These are phyloP conservation scores for Hypoxylon crocopeplum DNA, from an alignment of 495 filamentous ascomycete genomes.

Conservation along the genomic window DNA sequence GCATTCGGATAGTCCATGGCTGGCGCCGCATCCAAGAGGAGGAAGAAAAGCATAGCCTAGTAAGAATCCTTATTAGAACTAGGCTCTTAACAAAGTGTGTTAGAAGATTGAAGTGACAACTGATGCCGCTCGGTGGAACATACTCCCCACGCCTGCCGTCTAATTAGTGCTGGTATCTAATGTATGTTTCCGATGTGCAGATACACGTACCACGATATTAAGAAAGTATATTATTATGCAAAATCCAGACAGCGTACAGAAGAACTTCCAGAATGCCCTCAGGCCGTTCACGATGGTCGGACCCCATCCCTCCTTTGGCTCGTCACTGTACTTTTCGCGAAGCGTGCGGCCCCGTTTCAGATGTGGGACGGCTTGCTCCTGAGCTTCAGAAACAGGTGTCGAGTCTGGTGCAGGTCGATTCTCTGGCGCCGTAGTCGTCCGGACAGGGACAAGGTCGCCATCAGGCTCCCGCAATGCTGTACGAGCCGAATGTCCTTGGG, in stretches of 20 bases:
- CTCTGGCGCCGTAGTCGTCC: not conserved
- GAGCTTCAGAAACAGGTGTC: not conserved
- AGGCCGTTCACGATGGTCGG: constrained; percentile 35
- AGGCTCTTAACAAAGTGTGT: not conserved
- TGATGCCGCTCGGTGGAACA: not conserved
- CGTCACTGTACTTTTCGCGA: constrained; percentile 3
- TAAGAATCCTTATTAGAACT: not conserved
- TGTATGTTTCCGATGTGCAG: not conserved
- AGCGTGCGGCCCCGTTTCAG: not conserved
- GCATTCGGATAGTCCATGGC: constrained; percentile 73
- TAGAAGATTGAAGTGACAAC: not conserved
- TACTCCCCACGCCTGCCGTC: constrained; percentile 16
- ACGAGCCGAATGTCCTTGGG: constrained; percentile 21
- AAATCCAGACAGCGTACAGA: constrained; percentile 63
- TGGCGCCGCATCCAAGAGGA: constrained; percentile 69
- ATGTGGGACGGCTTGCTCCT: not conserved
- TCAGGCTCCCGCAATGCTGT: constrained; percentile 18
- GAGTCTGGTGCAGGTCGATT: not conserved
- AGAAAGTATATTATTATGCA: constrained; percentile 69
- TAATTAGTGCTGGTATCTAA: not conserved
- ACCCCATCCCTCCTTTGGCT: constrained; percentile 33
- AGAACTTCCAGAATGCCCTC: constrained; percentile 41
- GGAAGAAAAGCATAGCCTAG: constrained; percentile 75
- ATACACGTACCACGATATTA: constrained; percentile 72
- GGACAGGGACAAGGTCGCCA: constrained; percentile 14